Evolutionary conservation across 805 yeast species (phyloP).

Genomic region (Lachancea cidri): DNA sequence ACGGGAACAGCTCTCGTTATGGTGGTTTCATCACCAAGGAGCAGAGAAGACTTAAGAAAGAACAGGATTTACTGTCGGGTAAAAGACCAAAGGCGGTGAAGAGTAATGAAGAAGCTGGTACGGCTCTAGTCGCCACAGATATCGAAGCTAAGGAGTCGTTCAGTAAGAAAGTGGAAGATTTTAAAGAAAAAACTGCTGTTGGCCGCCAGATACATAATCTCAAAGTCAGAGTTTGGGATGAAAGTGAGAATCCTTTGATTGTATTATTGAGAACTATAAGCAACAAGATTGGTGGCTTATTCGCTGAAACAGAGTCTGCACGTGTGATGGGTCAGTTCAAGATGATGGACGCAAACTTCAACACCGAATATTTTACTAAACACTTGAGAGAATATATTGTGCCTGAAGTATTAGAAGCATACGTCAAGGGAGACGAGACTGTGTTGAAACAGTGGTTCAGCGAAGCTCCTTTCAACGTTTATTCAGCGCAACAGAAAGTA

Average conservation of each 20-base stretch:
- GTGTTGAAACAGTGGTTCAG: conserved; percentile 86
- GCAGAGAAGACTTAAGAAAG: conserved; percentile 68
- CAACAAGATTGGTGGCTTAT: conserved; percentile 78
- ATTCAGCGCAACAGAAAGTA: conserved; percentile 90
- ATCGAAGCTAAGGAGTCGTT: conserved; percentile 65
- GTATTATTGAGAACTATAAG: conserved; percentile 72
- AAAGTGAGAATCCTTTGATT: conserved; percentile 87
- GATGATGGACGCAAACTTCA: conserved; percentile 86
- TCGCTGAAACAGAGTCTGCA: conserved; percentile 95
- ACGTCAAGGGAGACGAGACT: conserved; percentile 82
- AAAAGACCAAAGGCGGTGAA: conserved; percentile 61
- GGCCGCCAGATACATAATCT: conserved; percentile 61
- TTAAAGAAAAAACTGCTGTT: conserved; percentile 59
- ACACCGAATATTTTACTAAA: conserved; percentile 67
- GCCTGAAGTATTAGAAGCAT: conserved; percentile 94
- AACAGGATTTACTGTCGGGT: conserved; percentile 54
- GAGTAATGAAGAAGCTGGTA: conserved; percentile 77
- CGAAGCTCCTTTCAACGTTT: conserved; percentile 94
- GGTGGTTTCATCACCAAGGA: conserved; percentile 91
- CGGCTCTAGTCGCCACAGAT: conserved; percentile 75
- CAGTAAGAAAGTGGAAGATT: conserved; percentile 60
- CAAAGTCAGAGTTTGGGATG: conserved; percentile 74
- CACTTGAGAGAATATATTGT: conserved; percentile 87
- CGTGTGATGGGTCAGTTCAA: conserved; percentile 83
- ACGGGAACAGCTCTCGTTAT: conserved; percentile 81